Base-by-base conservation (phyloP, 305 asterid species). In the Fraxinus paxiana region DNA sequence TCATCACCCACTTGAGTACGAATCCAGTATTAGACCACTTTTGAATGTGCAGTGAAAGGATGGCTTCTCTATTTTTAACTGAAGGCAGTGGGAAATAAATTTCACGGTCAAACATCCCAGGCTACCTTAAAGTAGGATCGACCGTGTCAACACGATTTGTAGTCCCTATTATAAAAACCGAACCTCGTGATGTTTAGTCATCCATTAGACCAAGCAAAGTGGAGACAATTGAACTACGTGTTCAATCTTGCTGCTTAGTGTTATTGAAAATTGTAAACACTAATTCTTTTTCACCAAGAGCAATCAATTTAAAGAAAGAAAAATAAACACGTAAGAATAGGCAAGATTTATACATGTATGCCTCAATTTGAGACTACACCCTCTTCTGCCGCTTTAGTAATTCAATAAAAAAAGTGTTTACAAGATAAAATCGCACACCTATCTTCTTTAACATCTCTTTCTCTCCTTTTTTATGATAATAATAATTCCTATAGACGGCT, bases 111-210 rank as follows among this genome's bases (percentile, higher is more conserved):
- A 95, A 95, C 87, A 98, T 90, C 77, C 99, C 99, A 24, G 97
- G 99, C 79, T 98, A 90, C 83, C 99, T 90, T 84, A 95, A 90
- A 89, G 99, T 98, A 59, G 99, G 94, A 84, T 95, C 98, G 81
- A 95, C 90, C 33, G 98, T 89, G 80, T 95, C 99, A 26, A 98
- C 97, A 12, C 98, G 99, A 90, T 93, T 95, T 83, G 99, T 95
- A 73, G 98, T 97, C 74, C 99, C 99, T 76, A 95, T 95, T 75
- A 95, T 98, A 56, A 93, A 89, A 74, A 95, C 99, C 1, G 99
- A 95, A 80, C 99, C 99, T 79, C 99, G 91, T 85, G 97, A 90
- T 84, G 92, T 95, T 76, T 93, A 84, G 77, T 97, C 99, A 90
- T 95, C 99, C 98, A 95, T 92, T 87, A 95, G 85, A 9, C 98